A percentile compares a stretch with the other conserved stretches of the same genome.
Evolutionary conservation across 306 rosid species (phyloP).

Genomic region (Begonia masoniana): DNA sequence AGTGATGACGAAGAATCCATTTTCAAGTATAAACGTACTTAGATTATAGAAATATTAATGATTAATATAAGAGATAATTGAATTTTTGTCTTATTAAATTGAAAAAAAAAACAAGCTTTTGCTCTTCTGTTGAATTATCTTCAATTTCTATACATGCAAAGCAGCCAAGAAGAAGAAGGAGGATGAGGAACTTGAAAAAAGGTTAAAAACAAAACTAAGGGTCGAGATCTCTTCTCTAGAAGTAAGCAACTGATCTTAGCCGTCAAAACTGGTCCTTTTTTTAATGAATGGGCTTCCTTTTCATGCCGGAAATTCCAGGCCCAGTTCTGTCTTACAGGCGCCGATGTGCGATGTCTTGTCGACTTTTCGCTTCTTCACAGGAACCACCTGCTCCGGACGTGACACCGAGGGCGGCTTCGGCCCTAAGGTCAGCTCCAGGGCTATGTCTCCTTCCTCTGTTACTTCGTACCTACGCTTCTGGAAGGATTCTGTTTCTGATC

Average conservation of each 20-base stretch:
- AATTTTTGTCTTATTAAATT: too few species aligned
- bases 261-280: constrained; percentile 31
- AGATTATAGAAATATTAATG: too few species aligned
- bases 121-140: background rate
- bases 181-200: constrained; percentile 6
- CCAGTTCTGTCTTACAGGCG: constrained; percentile 30
- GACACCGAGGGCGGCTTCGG: constrained; percentile 30
- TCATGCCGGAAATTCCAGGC: constrained; percentile 31
- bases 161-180: background rate
- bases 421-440: constrained; percentile 67
- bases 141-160: constrained; percentile 2
- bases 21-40: too few species aligned
- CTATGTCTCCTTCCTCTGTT: constrained; percentile 26
- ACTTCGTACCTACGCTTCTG: constrained; percentile 7
- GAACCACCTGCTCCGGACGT: constrained; percentile 45
- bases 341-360: constrained; percentile 10
- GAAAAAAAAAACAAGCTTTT: too few species aligned
- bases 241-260: constrained; percentile 20
- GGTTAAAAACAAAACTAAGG: constrained; percentile 21
- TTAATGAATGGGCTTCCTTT: constrained; percentile 4
- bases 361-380: constrained; percentile 67
- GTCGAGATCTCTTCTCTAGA: constrained; percentile 29
- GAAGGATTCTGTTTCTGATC: constrained; percentile 36
- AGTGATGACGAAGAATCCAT: too few species aligned
- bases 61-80: too few species aligned